These are phyloP conservation scores for Chrysoporthe austroafricana DNA, from an alignment of 2,329 filamentous ascomycete genomes.

Conservation along the genomic window DNA sequence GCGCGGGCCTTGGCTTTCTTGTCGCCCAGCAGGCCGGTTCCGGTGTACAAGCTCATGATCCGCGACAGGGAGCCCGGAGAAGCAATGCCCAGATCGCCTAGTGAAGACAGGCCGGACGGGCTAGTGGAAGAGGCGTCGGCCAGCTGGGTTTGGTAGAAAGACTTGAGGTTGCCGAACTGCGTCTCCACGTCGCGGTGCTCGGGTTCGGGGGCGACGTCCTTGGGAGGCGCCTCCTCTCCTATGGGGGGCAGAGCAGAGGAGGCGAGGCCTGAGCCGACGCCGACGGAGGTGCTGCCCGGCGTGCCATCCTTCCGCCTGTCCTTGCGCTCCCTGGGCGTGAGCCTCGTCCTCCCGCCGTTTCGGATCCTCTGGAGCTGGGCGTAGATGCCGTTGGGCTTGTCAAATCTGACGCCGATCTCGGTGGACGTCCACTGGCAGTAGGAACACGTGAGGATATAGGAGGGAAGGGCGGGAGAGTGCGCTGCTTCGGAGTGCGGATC, in stretches of 20 bases:
- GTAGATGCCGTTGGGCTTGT: conserved; percentile 85
- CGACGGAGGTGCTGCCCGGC: conserved; percentile 36
- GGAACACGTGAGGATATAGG: conserved; percentile 81
- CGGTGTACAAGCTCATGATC: conserved; percentile 90
- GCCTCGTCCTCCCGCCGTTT: conserved; percentile 58
- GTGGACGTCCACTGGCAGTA: conserved; percentile 93
- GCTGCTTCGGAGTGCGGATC: conserved; percentile 49
- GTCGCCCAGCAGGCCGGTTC: conserved; percentile 57
- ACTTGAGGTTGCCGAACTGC: conserved; percentile 73
- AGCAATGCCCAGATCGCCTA: conserved; percentile 61
- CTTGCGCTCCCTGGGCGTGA: conserved; percentile 56
- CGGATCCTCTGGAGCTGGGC: conserved; percentile 75
- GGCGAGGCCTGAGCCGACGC: conserved; percentile 18
- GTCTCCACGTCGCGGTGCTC: conserved; percentile 64
- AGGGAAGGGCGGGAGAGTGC: conserved; percentile 44
- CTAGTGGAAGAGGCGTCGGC: conserved; percentile 59
- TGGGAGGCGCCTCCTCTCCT: conserved; percentile 30
- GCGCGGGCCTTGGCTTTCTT: conserved; percentile 71
- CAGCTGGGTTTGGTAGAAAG: conserved; percentile 83
- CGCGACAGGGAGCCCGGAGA: conserved; percentile 83
- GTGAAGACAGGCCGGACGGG: conserved; percentile 50
- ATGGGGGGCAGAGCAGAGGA: conserved; percentile 28
- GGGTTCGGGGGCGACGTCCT: conserved; percentile 40
- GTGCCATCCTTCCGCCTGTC: conserved; percentile 54
- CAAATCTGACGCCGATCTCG: conserved; percentile 88